These are phyloP conservation scores for Elaeagnus macrophylla DNA, from an alignment of 306 rosid genomes.

Conservation along the genomic window DNA sequence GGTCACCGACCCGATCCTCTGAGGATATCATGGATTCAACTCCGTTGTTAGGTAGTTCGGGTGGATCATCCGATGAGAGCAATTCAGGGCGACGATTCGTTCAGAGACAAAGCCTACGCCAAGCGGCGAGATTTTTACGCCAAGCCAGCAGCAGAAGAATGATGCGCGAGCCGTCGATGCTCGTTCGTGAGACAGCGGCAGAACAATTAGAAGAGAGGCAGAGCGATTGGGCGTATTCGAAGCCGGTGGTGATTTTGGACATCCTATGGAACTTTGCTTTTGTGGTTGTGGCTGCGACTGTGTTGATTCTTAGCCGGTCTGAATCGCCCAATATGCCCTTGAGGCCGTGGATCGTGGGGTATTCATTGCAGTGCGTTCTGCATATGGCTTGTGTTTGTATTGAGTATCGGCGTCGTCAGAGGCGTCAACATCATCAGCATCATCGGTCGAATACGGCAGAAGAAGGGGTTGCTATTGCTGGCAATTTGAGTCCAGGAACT, in stretches of 20 bases:
- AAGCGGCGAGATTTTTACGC: constrained; percentile 79
- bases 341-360: constrained; percentile 74
- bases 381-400: constrained; percentile 72
- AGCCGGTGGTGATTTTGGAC: constrained; percentile 81
- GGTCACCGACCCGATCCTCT: constrained; percentile 56
- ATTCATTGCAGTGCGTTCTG: constrained; percentile 64
- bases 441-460: constrained; percentile 19
- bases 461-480: constrained; percentile 37
- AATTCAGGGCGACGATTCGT: constrained; percentile 44
- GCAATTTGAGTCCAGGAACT: constrained; percentile 32
- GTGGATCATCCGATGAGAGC: constrained; percentile 45
- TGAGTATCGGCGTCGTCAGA: constrained; percentile 53
- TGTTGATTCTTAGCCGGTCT: constrained; percentile 38
- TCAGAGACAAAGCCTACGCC: constrained; percentile 71
- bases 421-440: constrained; percentile 13
- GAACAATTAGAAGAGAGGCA: constrained; percentile 93
- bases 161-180: constrained; percentile 92
- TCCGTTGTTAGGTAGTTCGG: constrained; percentile 51
- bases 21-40: constrained; percentile 61
- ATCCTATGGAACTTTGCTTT: constrained; percentile 78
- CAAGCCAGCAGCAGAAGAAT: constrained; percentile 79
- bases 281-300: constrained; percentile 52
- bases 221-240: constrained; percentile 98
- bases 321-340: constrained; percentile 73
- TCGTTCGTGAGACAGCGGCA: constrained; percentile 86